Conservation (phyloP, 2,329 filamentous ascomycete species). For the Colletotrichum cereale region DNA sequence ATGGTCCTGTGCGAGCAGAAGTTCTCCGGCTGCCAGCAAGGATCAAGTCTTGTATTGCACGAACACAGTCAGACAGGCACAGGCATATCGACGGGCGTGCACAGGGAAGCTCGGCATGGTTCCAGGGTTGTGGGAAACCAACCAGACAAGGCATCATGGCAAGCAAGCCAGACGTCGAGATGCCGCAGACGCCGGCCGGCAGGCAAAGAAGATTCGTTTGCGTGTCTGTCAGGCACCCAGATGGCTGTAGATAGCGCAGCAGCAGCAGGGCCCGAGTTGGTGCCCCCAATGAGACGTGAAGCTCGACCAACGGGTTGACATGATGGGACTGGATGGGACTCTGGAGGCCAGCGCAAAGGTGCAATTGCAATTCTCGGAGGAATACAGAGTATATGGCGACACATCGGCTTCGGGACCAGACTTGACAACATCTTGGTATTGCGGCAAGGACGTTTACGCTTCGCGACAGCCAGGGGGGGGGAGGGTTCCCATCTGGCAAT, state of each 20-base stretch:
- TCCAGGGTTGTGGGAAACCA: slow-evolving; percentile 16
- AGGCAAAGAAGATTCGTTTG: slow-evolving; percentile 6
- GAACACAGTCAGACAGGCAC: too few relatives aligned
- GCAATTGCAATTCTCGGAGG: not conserved
- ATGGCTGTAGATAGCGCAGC: not conserved
- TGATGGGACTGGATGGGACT: slow-evolving; percentile 14
- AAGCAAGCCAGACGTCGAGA: slow-evolving; percentile 16
- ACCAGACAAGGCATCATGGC: slow-evolving; percentile 24
- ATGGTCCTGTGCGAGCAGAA: not conserved
- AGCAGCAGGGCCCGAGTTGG: slow-evolving; percentile 2
- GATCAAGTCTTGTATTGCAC: slow-evolving; percentile 1
- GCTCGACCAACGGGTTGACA: not conserved
- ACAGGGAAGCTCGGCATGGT: slow-evolving; percentile 22
- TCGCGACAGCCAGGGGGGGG: not conserved
- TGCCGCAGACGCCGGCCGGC: slow-evolving; percentile 14
- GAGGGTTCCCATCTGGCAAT: not conserved
- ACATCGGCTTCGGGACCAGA: not conserved
- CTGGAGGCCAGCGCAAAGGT: not conserved
- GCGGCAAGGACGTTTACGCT: not conserved
- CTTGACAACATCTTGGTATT: not conserved
- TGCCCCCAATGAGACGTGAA: not conserved
- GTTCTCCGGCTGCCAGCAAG: slow-evolving; percentile 4
- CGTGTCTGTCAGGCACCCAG: not conserved
- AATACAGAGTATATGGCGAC: not conserved
- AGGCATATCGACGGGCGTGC: slow-evolving; percentile 1